These are phyloP conservation scores for Lycium barbarum DNA, from an alignment of 257 asterid species.

Conservation along the genomic window DNA sequence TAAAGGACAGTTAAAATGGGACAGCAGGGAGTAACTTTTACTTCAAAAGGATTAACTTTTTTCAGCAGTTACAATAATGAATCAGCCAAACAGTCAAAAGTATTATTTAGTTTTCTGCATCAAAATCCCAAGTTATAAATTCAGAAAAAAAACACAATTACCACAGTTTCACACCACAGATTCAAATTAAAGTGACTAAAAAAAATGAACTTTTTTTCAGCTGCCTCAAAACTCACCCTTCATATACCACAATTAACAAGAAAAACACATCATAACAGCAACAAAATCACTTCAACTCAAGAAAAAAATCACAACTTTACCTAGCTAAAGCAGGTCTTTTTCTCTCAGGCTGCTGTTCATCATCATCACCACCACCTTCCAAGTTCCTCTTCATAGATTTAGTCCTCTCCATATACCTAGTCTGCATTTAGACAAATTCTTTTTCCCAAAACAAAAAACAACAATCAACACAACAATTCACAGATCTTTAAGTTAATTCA, in stretches of 20 bases:
- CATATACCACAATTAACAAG: not conserved
- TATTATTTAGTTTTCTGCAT: not conserved
- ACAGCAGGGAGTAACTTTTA: not conserved
- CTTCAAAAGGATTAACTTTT: slow-evolving; percentile 8
- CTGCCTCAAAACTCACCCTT: slow-evolving; percentile 1
- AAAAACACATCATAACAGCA: not conserved
- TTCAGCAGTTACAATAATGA: slow-evolving; percentile 2
- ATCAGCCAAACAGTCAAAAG: not conserved
- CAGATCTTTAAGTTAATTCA: slow-evolving; percentile 16
- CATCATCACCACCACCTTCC: slow-evolving; percentile 73
- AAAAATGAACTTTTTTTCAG: slow-evolving; percentile 19
- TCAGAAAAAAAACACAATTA: not conserved
- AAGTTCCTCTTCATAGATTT: slow-evolving; percentile 81
- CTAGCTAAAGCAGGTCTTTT: slow-evolving; percentile 67
- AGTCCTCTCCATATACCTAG: slow-evolving; percentile 84
- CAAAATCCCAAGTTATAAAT: not conserved
- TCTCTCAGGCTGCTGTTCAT: slow-evolving; percentile 67
- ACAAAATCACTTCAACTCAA: slow-evolving; percentile 21
- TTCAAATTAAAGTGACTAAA: not conserved
- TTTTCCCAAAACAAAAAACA: slow-evolving; percentile 4
- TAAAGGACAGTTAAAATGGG: too few relatives aligned
- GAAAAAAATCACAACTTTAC: slow-evolving; percentile 29
- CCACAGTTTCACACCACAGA: not conserved
- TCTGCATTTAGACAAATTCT: slow-evolving; percentile 67
- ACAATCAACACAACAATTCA: slow-evolving; percentile 23